Evolutionary conservation across 441 rosid genomes (phyloP), one percentile per base, ranked within the genome.

Genomic region (Breynia disticha): DNA sequence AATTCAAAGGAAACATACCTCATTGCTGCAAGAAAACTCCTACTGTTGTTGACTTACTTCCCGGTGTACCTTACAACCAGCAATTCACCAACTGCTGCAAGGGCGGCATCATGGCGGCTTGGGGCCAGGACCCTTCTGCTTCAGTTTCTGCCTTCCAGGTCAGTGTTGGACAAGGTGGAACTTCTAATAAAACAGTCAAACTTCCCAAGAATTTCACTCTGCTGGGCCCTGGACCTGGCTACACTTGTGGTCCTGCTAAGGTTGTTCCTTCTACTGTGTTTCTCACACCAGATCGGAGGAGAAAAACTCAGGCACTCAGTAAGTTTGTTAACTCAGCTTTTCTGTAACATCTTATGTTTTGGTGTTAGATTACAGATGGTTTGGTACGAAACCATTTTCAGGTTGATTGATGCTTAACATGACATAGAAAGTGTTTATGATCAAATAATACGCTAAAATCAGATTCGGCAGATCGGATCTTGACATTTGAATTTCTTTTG

Each of bases 221-320:
- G 57, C 83, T 83, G 22, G 95, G 91, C 52, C 96, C 93, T 0
- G 96, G 95, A 15, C 90, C 76, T 11, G 98, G 98, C 7, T 90
- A 90, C 77, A 82, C 93, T 50, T 87, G 98, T n/a, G 93, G 95
- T 17, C 96, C 93, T 46, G 95, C 96, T 50, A 87, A 77, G 65
- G 62, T 81, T 32, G 96, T 87, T 50, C 90, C 93, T 11, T 73
- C 93, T 21, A 81, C 93, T 0, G 60, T 24, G 45, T 87, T 85
- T 71, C 71, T 83, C 52, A 72, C 88, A n/a, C 46, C 84, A 9
- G 96, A 83, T 57, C 75, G 67, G 48, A 72, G 93, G 8, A 54
- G 95, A 56, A 83, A 81, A 60, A 81, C 95, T 37, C 98, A 90
- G 65, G 95, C 96, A 56, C 73, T 86, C 55, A 81, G 96, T 90